These are phyloP conservation scores for Thalassiosira ordinaria DNA, from an alignment of 352 stramenopile species.

Conservation along the genomic window DNA sequence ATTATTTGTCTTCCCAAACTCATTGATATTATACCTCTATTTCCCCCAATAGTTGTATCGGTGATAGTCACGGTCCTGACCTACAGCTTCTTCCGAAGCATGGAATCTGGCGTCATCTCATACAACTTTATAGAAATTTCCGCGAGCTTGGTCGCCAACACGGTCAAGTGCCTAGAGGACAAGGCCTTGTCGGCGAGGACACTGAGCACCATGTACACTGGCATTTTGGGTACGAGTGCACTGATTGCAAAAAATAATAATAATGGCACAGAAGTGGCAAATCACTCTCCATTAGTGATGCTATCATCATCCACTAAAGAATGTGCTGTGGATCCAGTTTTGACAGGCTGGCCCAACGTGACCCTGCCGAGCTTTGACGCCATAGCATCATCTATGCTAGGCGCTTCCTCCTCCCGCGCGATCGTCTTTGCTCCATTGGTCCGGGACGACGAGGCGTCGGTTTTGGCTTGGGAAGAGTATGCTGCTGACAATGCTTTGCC, in stretches of 20 bases:
- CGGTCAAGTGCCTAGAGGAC: slow-evolving; percentile 6
- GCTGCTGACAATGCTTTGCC: slow-evolving; percentile 15
- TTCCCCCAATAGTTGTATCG: slow-evolving; percentile 14
- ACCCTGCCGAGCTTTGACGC: slow-evolving; percentile 24
- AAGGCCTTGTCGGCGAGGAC: neutral
- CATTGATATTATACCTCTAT: neutral
- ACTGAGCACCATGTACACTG: slow-evolving; percentile 7
- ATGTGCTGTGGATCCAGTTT: neutral
- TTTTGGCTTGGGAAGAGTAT: slow-evolving; percentile 27
- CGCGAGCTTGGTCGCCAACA: neutral
- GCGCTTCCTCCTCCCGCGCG: neutral
- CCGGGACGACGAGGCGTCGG: neutral
- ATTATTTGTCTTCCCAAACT: too few relatives aligned
- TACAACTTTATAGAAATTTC: slow-evolving; percentile 13
- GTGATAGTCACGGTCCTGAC: slow-evolving; percentile 29
- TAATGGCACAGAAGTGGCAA: neutral
- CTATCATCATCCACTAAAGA: neutral
- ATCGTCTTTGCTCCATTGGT: slow-evolving; percentile 2
- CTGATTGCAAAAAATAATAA: slow-evolving; percentile 9
- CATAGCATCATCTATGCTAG: neutral
- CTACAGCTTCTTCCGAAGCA: slow-evolving; percentile 9
- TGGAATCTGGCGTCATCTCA: neutral
- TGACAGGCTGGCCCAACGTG: slow-evolving; percentile 22
- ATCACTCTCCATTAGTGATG: slow-evolving; percentile 25
- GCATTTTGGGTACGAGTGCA: slow-evolving; percentile 20